Evolutionary conservation across 805 yeast genomes (phyloP), one percentile per base, ranked within the genome.

Genomic region (Saturnispora hagleri): DNA sequence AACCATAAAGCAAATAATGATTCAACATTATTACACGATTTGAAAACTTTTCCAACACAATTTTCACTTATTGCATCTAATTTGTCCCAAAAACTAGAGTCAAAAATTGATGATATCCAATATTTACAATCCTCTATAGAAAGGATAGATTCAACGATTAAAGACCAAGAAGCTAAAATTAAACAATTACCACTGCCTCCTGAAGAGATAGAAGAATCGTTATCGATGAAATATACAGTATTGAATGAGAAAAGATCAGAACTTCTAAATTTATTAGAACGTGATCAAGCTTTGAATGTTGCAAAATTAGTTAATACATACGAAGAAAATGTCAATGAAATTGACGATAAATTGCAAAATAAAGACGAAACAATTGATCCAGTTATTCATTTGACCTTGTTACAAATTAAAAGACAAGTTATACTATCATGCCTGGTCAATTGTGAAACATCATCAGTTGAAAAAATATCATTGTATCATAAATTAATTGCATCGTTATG

Each of bases 401-500:
- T 76, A 38, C 83, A 78, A 60, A 58, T 62, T 47, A 33, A 51
- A 52, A 10, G 60, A 46, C 46, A 46, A n/a, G 28, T 38, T 2
- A 28, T 50, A 8, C 33, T 50, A 5, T 28, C 38, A 7, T 43
- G 47, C 34, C 36, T 49, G 17, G 43, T 49, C 31, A 34, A 49
- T 15, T 43, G 47, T 38, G 51, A 49, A 35, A 43, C 47, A n/a
- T 31, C 46, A 7, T 26, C 40, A 13, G 51, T 43, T 18, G 47
- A 49, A 60, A 89, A 88, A 63, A 85, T 66, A 28, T 57, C 57
- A 38, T 55, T 65, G 17, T 65, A 91, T 70, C 75, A 95, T 56
- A 81, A 81, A 60, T 73, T 91, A 55, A 82, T 93, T 43, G 79
- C 91, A 24, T 70, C 81, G 46, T 79, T 88, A 46, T 86, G 95